These are phyloP conservation scores for Phytopythium oedochilum DNA, from an alignment of 352 stramenopile species.

Conservation along the genomic window DNA sequence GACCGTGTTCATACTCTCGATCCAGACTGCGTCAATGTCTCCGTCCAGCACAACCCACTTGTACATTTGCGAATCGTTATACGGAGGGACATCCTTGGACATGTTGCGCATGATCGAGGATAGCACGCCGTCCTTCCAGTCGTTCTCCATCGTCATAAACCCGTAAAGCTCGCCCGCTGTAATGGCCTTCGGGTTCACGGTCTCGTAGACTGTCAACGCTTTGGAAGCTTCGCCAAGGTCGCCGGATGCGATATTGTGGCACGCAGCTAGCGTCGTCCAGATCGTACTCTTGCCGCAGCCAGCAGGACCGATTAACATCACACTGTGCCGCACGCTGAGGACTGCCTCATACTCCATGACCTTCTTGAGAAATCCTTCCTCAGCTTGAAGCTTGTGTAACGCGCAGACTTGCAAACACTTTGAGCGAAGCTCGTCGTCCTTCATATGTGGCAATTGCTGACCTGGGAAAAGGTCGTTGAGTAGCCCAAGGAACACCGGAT, in stretches of 20 bases:
- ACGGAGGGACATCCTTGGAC: conserved; percentile 88
- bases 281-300: conserved; percentile 95
- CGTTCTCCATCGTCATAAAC: conserved; percentile 96
- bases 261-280: conserved; percentile 91
- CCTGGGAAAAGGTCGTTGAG: conserved; percentile 92
- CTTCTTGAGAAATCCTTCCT: conserved; percentile 96
- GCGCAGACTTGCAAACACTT: conserved; percentile 46
- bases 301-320: conserved; percentile 95
- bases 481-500: conserved; percentile 92
- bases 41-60: conserved; percentile 93
- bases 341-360: conserved; percentile 94
- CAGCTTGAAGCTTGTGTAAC: conserved; percentile 83
- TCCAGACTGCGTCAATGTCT: conserved; percentile 94
- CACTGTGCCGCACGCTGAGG: conserved; percentile 92
- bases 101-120: conserved; percentile 97
- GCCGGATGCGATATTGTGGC: conserved; percentile 34
- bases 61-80: conserved; percentile 83
- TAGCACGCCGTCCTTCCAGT: conserved; percentile 97
- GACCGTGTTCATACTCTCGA: conserved; percentile 92
- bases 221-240: conserved; percentile 70
- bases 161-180: conserved; percentile 92
- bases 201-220: conserved; percentile 91
- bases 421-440: conserved; percentile 39
- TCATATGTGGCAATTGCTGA: conserved; percentile 27
- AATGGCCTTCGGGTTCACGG: conserved; percentile 94